Evolutionary conservation across 1,284 basidiomycete species (phyloP).

Genomic region (Sphagnurus paluster): DNA sequence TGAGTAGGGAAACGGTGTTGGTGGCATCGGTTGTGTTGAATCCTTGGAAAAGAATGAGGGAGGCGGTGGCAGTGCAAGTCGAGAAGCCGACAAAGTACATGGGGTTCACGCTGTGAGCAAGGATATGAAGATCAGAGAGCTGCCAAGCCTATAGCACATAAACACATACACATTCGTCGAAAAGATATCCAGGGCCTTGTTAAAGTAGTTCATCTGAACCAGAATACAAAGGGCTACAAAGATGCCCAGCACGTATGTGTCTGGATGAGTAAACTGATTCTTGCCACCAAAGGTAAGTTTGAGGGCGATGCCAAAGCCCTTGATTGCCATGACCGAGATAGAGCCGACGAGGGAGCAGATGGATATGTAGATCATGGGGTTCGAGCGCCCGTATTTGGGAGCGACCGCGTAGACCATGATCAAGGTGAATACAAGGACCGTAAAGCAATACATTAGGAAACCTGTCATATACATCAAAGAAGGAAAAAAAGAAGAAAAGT

Average conservation of each 20-base stretch:
- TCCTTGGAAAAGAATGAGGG: slow-evolving; percentile 94
- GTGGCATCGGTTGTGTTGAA: slow-evolving; percentile 88
- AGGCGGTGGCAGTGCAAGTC: slow-evolving; percentile 93
- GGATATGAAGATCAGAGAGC: not conserved
- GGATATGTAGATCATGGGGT: slow-evolving; percentile 91
- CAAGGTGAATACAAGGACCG: slow-evolving; percentile 79
- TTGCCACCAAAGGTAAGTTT: slow-evolving; percentile 93
- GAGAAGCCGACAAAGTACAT: slow-evolving; percentile 99
- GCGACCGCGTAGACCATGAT: slow-evolving; percentile 88
- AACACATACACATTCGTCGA: slow-evolving; percentile 92
- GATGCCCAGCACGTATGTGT: slow-evolving; percentile 93
- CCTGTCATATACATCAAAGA: slow-evolving; percentile 44
- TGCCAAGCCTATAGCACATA: not conserved
- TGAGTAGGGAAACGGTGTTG: slow-evolving; percentile 83
- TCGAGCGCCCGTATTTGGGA: slow-evolving; percentile 86
- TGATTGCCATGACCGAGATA: slow-evolving; percentile 91
- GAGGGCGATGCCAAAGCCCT: slow-evolving; percentile 95
- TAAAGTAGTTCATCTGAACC: slow-evolving; percentile 99
- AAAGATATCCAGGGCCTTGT: slow-evolving; percentile 97
- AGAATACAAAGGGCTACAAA: slow-evolving; percentile 87
- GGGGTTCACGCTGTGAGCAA: slow-evolving; percentile 80
- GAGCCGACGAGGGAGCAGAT: slow-evolving; percentile 90
- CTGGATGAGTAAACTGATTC: slow-evolving; percentile 94
- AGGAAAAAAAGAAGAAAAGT: not conserved
- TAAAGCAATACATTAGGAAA: slow-evolving; percentile 87